Evolutionary conservation across 495 filamentous ascomycete genomes (phyloP).

Genomic region (Astrothelium macrocarpum): DNA sequence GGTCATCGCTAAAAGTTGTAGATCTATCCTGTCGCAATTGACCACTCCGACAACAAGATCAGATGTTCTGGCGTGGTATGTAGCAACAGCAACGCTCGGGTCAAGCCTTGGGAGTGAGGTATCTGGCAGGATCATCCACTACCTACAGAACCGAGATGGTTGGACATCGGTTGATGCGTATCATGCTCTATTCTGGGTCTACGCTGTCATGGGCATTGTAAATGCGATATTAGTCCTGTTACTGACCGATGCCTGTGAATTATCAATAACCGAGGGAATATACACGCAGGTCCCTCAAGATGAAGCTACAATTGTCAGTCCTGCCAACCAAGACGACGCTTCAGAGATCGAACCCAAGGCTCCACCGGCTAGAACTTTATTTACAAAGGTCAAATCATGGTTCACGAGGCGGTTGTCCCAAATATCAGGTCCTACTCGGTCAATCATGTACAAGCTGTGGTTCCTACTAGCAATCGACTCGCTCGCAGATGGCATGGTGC

Average conservation of each 20-base stretch:
- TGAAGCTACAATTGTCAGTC: not conserved
- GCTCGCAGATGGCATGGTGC: conserved; percentile 65
- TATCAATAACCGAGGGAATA: conserved; percentile 7
- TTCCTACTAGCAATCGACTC: conserved; percentile 70
- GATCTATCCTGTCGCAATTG: conserved; percentile 67
- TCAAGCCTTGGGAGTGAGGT: conserved; percentile 54
- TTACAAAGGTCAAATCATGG: not conserved
- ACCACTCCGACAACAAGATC: conserved; percentile 48
- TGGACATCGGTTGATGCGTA: conserved; percentile 56
- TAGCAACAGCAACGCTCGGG: conserved; percentile 53
- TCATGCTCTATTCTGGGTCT: conserved; percentile 58
- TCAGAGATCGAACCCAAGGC: not conserved
- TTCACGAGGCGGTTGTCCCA: conserved; percentile 10
- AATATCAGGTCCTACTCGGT: conserved; percentile 36
- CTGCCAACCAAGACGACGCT: not conserved
- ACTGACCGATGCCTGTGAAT: conserved; percentile 52
- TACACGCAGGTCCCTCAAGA: conserved; percentile 16
- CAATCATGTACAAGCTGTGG: conserved; percentile 59
- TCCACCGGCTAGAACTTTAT: not conserved
- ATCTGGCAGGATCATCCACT: conserved; percentile 55
- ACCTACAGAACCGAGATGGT: conserved; percentile 37
- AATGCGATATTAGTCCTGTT: conserved; percentile 54
- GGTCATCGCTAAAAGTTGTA: not conserved
- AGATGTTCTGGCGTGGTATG: conserved; percentile 79
- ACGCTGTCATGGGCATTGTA: conserved; percentile 54